Conservation (phyloP, 176 grass and related monocot species). For the Echinochloa phyllopogon region DNA sequence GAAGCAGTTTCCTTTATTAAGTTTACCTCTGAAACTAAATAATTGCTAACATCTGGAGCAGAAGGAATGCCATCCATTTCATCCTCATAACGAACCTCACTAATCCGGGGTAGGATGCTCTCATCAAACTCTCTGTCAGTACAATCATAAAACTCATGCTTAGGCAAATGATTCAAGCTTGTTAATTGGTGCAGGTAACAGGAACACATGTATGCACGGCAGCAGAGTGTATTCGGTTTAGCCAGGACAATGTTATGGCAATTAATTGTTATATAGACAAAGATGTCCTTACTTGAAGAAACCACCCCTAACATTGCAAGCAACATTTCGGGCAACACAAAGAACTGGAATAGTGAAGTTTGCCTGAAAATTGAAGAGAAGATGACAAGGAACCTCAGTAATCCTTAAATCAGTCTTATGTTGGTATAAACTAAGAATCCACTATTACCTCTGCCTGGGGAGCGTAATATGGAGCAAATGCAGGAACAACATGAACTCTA, state of each 20-base stretch:
- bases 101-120: constrained; percentile 7
- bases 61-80: neutral
- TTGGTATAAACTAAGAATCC: constrained; percentile 31
- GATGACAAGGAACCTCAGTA: constrained; percentile 21
- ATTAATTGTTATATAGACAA: neutral
- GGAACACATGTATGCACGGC: constrained; percentile 19
- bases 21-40: constrained; percentile 3
- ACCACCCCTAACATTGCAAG: constrained; percentile 93
- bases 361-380: constrained; percentile 49
- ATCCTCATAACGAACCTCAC: constrained; percentile 7
- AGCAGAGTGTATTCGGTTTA: constrained; percentile 21
- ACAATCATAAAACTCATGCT: constrained; percentile 2
- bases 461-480: constrained; percentile 96
- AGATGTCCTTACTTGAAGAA: constrained; percentile 90
- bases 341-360: constrained; percentile 81
- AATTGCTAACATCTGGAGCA: neutral
- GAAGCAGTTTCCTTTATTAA: neutral
- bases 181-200: constrained; percentile 2
- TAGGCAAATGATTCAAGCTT: constrained; percentile 28
- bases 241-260: neutral
- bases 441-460: constrained; percentile 88
- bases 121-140: constrained; percentile 1
- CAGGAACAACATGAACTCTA: constrained; percentile 96
- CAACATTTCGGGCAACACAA: constrained; percentile 97
- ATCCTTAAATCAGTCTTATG: constrained; percentile 24